Base-by-base conservation (phyloP, 2,329 filamentous ascomycete species). In the Exophiala aquamarina region DNA sequence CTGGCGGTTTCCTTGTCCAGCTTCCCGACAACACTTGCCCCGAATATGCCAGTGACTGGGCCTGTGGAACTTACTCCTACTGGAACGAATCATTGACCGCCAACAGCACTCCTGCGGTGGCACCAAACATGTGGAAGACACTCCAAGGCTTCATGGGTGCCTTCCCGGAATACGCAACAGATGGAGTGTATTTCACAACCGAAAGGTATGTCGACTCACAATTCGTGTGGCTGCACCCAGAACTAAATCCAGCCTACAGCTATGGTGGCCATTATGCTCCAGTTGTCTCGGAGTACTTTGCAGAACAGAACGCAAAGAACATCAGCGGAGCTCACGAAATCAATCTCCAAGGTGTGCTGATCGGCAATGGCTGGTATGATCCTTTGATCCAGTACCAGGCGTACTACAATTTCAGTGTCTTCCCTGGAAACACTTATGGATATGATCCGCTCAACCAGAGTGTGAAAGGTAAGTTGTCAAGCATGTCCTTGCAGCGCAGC, bases 161-260 rank as follows among this genome's bases (percentile, higher is more conserved):
- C 17, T 60, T 60, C 34, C 58, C 58, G 1, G 45, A 60, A 33
- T 60, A 60, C 44, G 29, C 57, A 19, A 44, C 44, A 14, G 39
- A 73, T 34, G 73, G 72, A 0, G 76, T 82, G 57, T 73, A 75
- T 57, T 79, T 82, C 54, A 67, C 77, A 1, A 78, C 76, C 0
- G 78, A 82, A 60, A 75, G 70, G 13, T 58, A 56, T 19, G 46
- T 89, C 29, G 83, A 97, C 55, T 91, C 96, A 70, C 97, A 97
- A 74, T 84, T 92, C 57, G 80, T 95, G 20, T 82, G 93, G 62
- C 92, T n/a, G 97, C 74, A 85, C 87, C n/a, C n/a, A n/a, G n/a
- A n/a, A 10, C 78, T 97, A 26, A 91, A 96, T 70, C 91, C 95
- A 63, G 96, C 95, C 64, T 76, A 96, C 7, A 90, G 91, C 49